Base-by-base conservation (phyloP, 768 basidiomycete genomes). In the Rhizopogon vulgaris region DNA sequence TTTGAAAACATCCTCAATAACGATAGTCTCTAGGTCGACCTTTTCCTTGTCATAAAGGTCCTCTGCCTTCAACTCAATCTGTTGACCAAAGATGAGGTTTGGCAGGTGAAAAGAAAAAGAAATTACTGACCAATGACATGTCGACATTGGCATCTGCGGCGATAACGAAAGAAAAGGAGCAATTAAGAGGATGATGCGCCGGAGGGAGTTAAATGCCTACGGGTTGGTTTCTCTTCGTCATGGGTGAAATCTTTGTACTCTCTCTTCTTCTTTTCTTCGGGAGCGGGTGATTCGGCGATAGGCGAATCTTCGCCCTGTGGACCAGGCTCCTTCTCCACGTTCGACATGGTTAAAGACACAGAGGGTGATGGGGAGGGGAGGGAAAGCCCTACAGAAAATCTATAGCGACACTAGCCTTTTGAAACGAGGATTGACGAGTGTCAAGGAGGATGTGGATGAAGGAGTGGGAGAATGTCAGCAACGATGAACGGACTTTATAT, bases 31-130 rank as follows among this genome's bases (percentile, higher is more conserved):
- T 54, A 98, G 78, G 72, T 98, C 95, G 72, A 98, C 95, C 77
- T 98, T 98, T 73, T 98, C 95, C 76, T 95, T 95, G 72, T 96
- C 94, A 69, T 96, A 97, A 46, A 94, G 73, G 69, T 94, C 92
- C 70, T 94, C 92, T 3, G 91, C 90, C 69, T 85, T 92, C 60
- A 94, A 79, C 71, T 93, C 87, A 55, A 94, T 94, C 82, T 77
- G 51, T n/a, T 51, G 14, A 60, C 28, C 4, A 18, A 40, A 36
- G 7, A 41, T 2, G n/a, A 12, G 0, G 8, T 30, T 40, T 3
- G 5, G 36, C 15, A 42, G 39, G 39, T 46, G 1, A 10, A 52
- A 38, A 52, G 22, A 55, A 58, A 22, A 14, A 22, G 37, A 55
- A 30, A n/a, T 48, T 43, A 60, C 78, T 55, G 57, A 87, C 85